Conservation (phyloP, 2,329 filamentous ascomycete species). For the Reticulascus tulasneorum region DNA sequence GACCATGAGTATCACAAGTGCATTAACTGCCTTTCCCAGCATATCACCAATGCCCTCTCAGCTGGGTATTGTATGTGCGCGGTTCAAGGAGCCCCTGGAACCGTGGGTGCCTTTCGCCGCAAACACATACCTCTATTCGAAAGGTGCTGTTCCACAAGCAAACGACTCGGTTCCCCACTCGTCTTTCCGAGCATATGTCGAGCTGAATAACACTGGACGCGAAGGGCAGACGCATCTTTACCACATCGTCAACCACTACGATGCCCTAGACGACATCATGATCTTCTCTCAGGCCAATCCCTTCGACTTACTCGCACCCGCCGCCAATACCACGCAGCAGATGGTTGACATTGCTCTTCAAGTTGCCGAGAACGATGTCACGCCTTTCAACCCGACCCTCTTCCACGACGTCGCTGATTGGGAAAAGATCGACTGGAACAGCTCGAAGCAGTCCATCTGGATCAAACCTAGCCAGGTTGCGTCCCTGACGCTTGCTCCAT, state of each 20-base stretch:
- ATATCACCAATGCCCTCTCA: too few species aligned
- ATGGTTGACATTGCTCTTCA: slow-evolving; percentile 8
- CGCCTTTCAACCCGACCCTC: slow-evolving; percentile 12
- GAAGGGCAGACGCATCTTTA: slow-evolving; percentile 11
- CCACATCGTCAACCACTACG: slow-evolving; percentile 8
- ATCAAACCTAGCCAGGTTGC: slow-evolving; percentile 11
- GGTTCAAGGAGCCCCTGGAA: slow-evolving; percentile 12
- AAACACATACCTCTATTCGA: slow-evolving; percentile 13
- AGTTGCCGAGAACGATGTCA: slow-evolving; percentile 6
- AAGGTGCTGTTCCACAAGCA: slow-evolving; percentile 7
- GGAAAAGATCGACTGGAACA: slow-evolving; percentile 10
- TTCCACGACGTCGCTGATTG: slow-evolving; percentile 12
- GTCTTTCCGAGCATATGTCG: slow-evolving; percentile 11
- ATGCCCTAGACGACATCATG: slow-evolving; percentile 12
- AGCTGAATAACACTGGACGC: slow-evolving; percentile 9
- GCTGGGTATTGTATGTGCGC: slow-evolving; percentile 10
- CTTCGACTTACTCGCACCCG: slow-evolving; percentile 8
- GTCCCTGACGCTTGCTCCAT: slow-evolving; percentile 6
- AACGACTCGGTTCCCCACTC: slow-evolving; percentile 10
- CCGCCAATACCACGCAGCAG: slow-evolving; percentile 5
- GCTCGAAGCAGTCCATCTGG: slow-evolving; percentile 10
- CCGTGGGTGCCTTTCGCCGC: slow-evolving; percentile 7
- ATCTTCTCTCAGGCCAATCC: slow-evolving; percentile 13
- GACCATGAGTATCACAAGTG: too few species aligned
- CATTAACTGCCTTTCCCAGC: too few species aligned